These are phyloP conservation scores for Penicillium sp. DNA, from an alignment of 2,329 filamentous ascomycete species.

Conservation along the genomic window DNA sequence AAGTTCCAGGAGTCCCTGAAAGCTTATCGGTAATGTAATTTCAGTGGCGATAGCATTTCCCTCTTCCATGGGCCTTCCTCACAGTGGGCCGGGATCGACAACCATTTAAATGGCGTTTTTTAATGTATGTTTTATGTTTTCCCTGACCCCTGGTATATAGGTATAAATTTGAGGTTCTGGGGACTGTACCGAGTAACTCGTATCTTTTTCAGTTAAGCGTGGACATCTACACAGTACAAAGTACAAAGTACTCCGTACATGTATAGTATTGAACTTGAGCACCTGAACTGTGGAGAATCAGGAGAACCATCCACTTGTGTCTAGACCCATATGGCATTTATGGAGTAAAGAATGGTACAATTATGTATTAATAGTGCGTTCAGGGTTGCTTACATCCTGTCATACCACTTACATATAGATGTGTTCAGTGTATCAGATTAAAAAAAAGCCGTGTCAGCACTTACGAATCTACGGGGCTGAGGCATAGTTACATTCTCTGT, in stretches of 20 bases:
- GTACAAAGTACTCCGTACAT: too few relatives aligned
- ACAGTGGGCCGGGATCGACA: constrained; percentile 22
- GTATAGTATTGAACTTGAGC: too few relatives aligned
- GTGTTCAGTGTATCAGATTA: background rate
- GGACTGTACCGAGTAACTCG: too few relatives aligned
- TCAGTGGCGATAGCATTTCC: constrained; percentile 12
- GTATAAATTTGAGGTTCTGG: constrained; percentile 8
- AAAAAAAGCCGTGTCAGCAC: background rate
- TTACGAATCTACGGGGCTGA: background rate
- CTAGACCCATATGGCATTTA: background rate
- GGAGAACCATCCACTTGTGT: background rate
- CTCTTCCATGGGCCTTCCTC: constrained; percentile 9
- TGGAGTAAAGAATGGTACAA: background rate
- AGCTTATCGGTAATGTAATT: constrained; percentile 13
- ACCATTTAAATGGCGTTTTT: constrained; percentile 3
- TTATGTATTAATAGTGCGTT: background rate
- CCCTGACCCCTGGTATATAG: too few relatives aligned
- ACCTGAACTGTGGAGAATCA: constrained; percentile 1
- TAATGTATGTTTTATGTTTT: too few relatives aligned
- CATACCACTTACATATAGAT: background rate
- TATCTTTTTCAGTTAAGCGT: background rate
- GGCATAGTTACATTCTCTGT: background rate
- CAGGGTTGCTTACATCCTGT: background rate
- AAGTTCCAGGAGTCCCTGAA: constrained; percentile 8
- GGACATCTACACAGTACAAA: too few relatives aligned